A percentile compares a stretch with the other conserved stretches of the same genome.
phyloP scores from a whole-genome alignment of 495 filamentous ascomycete species.

The Penicillium angulare region DNA sequence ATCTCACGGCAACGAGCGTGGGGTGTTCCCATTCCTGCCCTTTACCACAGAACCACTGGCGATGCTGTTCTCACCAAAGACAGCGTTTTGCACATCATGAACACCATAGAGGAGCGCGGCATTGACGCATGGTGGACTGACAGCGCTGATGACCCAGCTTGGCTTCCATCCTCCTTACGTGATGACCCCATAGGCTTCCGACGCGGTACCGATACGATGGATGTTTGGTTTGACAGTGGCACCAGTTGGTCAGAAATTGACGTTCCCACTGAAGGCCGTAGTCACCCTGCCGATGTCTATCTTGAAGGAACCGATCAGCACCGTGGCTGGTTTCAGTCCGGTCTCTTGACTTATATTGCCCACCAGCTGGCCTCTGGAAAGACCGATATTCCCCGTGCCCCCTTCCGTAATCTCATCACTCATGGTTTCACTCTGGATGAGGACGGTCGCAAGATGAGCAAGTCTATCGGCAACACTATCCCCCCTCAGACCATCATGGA shows the following conservation, averaged over 20 bases:
- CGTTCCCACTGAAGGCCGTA: constrained; percentile 31
- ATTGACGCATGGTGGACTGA: constrained; percentile 95
- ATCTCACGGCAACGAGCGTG: constrained; percentile 97
- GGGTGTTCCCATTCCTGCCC: constrained; percentile 92
- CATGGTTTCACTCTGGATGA: constrained; percentile 94
- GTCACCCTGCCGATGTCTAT: constrained; percentile 76
- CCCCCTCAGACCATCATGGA: constrained; percentile 79
- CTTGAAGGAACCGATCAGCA: constrained; percentile 95
- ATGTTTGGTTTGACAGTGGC: constrained; percentile 99
- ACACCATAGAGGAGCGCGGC: constrained; percentile 70
- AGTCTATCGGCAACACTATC: constrained; percentile 90
- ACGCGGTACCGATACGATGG: constrained; percentile 96
- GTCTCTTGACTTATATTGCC: constrained; percentile 81
- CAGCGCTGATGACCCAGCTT: constrained; percentile 64
- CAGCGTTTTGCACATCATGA: constrained; percentile 81
- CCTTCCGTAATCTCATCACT: constrained; percentile 84
- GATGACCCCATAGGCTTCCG: constrained; percentile 47
- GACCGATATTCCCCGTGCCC: constrained; percentile 45
- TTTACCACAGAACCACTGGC: constrained; percentile 68
- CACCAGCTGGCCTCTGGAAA: constrained; percentile 49
- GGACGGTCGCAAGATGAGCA: constrained; percentile 95
- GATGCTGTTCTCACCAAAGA: constrained; percentile 73
- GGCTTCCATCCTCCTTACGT: constrained; percentile 63
- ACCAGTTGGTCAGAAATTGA: constrained; percentile 80
- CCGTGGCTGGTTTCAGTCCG: constrained; percentile 99